phyloP scores from a whole-genome alignment of 768 basidiomycete species.

The Kwoniella europaea region DNA sequence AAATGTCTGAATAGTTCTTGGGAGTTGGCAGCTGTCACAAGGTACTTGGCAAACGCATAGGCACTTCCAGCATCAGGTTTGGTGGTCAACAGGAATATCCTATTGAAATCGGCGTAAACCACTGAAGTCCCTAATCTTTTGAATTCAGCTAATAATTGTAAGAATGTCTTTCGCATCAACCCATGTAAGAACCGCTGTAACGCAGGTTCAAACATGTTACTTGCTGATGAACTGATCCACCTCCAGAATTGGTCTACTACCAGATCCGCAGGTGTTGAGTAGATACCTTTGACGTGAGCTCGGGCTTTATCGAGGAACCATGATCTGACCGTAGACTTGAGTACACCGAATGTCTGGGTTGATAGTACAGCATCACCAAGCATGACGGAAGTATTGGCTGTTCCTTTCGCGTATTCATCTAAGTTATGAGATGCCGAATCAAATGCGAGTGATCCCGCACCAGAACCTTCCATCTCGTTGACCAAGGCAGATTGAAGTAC shows the following conservation, averaged over 20 bases:
- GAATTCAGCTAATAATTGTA: conserved; percentile 95
- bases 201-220: conserved; percentile 88
- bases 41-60: conserved; percentile 92
- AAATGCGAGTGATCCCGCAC: conserved; percentile 86
- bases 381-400: conserved; percentile 70
- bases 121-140: conserved; percentile 91
- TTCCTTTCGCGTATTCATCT: conserved; percentile 80
- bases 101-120: conserved; percentile 90
- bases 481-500: conserved; percentile 92
- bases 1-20: conserved; percentile 96
- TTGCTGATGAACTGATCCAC: conserved; percentile 85
- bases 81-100: conserved; percentile 85
- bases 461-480: conserved; percentile 93
- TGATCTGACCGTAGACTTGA: conserved; percentile 83
- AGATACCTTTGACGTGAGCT: conserved; percentile 69
- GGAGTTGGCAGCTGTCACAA: conserved; percentile 87
- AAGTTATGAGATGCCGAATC: conserved; percentile 90
- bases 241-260: conserved; percentile 93
- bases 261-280: conserved; percentile 63
- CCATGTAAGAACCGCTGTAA: conserved; percentile 92
- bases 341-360: conserved; percentile 77
- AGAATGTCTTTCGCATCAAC: conserved; percentile 96
- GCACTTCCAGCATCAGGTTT: conserved; percentile 92
- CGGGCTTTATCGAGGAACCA: conserved; percentile 83
- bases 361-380: conserved; percentile 90